A percentile compares a stretch with the other conserved stretches of the same genome.
phyloP scores from a whole-genome alignment of 1,284 basidiomycete species.

The Ceratobasidium sp. region DNA sequence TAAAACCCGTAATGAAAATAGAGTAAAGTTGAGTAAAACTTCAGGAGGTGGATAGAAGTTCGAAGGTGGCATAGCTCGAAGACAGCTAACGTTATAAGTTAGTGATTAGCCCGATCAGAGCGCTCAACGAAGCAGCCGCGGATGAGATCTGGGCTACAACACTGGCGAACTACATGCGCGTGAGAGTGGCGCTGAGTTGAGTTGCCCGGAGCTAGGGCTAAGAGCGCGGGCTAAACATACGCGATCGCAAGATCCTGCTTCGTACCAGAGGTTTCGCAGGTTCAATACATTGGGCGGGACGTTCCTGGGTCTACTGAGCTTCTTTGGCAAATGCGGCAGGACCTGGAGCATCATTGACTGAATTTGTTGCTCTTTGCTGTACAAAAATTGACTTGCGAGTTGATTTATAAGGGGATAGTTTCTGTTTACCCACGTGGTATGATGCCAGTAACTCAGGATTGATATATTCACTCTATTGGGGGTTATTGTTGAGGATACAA shows the following conservation, averaged over 20 bases:
- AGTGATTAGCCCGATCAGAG: slow-evolving; percentile 21
- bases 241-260: neutral
- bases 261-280: neutral
- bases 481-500: neutral
- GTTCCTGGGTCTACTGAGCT: slow-evolving; percentile 22
- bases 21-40: neutral
- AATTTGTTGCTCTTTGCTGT: neutral
- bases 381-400: too few relatives aligned
- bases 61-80: neutral
- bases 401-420: too few relatives aligned
- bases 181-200: slow-evolving; percentile 32
- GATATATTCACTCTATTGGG: neutral
- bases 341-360: slow-evolving; percentile 4
- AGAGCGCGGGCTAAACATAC: slow-evolving; percentile 10
- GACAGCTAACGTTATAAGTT: slow-evolving; percentile 9
- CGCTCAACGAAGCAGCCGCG: neutral
- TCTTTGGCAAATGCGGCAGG: slow-evolving; percentile 5
- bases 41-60: slow-evolving; percentile 22
- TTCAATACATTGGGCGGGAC: neutral
- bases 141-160: slow-evolving; percentile 20
- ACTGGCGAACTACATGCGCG: slow-evolving; percentile 10
- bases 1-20: neutral
- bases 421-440: too few relatives aligned
- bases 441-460: too few relatives aligned
- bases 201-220: slow-evolving; percentile 14